Conservation (phyloP, 2,329 filamentous ascomycete species). For the Talaromyces verruculosus region DNA sequence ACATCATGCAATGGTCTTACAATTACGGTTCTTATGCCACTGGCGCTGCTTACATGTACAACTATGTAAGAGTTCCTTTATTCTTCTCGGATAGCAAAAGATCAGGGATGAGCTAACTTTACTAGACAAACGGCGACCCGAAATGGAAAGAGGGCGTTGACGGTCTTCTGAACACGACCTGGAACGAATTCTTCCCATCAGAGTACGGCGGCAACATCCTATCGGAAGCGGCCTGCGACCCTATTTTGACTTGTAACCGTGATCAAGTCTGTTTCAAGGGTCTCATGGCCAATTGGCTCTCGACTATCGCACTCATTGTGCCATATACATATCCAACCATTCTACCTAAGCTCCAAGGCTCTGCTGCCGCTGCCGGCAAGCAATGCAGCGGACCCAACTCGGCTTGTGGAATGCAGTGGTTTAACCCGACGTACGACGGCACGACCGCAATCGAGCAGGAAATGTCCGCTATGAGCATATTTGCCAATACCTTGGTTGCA, state of each 20-base stretch:
- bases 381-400: conserved; percentile 54
- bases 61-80: conserved; percentile 42
- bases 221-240: conserved; percentile 62
- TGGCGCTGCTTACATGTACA: conserved; percentile 59
- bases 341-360: conserved; percentile 54
- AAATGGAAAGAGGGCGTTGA: conserved; percentile 56
- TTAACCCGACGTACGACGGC: conserved; percentile 38
- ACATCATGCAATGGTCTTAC: conserved; percentile 59
- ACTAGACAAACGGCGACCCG: conserved; percentile 38
- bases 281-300: conserved; percentile 62
- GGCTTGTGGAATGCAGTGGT: conserved; percentile 56
- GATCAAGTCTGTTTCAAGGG: conserved; percentile 67
- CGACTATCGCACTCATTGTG: conserved; percentile 57
- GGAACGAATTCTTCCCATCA: conserved; percentile 51
- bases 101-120: not conserved
- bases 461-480: conserved; percentile 43
- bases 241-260: conserved; percentile 56
- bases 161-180: conserved; percentile 55
- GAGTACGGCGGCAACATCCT: conserved; percentile 53
- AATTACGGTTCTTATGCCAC: conserved; percentile 57
- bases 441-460: conserved; percentile 41
- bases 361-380: conserved; percentile 55
- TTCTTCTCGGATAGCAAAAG: not conserved
- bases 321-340: conserved; percentile 56
- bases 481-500: conserved; percentile 33